phyloP scores from a whole-genome alignment of 202 grass and related monocot genomes.

The Hordeum pubiflorum region DNA sequence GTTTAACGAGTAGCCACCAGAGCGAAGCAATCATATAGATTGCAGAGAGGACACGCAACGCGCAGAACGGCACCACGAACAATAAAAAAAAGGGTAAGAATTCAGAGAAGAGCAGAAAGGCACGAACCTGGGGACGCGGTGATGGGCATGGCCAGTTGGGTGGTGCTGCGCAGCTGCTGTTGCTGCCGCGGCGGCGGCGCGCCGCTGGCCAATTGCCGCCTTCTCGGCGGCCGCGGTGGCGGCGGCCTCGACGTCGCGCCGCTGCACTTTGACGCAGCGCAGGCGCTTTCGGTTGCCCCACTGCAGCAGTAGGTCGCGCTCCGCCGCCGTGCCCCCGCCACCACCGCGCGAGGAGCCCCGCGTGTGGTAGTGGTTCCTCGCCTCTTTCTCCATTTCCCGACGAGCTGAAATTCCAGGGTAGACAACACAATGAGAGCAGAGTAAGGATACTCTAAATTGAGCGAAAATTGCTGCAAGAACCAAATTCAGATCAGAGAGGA shows the following conservation, averaged over 20 bases:
- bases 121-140: constrained; percentile 40
- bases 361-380: constrained; percentile 70
- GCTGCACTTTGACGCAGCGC: constrained; percentile 62
- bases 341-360: constrained; percentile 40
- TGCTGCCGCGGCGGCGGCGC: too few relatives aligned
- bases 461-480: background rate
- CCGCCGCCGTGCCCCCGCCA: constrained; percentile 25
- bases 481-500: too few relatives aligned
- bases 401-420: background rate
- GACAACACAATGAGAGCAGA: background rate
- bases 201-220: too few relatives aligned
- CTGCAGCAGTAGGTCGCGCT: constrained; percentile 51
- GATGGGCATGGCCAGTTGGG: constrained; percentile 21
- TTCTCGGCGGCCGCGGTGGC: too few relatives aligned
- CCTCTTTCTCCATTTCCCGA: constrained; percentile 46
- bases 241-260: too few relatives aligned
- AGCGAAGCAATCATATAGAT: too few relatives aligned
- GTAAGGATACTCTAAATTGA: background rate
- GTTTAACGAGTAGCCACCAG: background rate
- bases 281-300: constrained; percentile 75
- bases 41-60: constrained; percentile 17
- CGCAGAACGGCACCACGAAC: background rate
- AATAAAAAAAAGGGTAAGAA: background rate
- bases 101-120: too few relatives aligned
- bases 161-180: too few relatives aligned